A percentile compares a stretch with the other conserved stretches of the same genome.
Evolutionary conservation across 306 rosid genomes (phyloP).

Genomic region (Quercus rubra): DNA sequence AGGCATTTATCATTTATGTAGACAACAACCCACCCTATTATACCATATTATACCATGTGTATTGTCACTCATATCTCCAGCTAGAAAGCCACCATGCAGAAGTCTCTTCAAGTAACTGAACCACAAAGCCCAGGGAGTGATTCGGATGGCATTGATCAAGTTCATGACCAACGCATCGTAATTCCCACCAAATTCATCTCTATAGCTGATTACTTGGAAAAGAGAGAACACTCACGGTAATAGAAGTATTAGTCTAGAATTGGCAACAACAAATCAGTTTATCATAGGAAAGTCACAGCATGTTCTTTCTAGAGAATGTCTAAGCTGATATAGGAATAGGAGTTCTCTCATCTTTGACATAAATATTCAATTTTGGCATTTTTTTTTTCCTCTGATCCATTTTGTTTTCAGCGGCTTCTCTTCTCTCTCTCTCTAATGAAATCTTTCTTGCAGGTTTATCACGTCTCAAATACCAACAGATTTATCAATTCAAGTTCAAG

Average conservation of each 20-base stretch:
- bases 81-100: slow-evolving; percentile 40
- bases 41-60: slow-evolving; percentile 21
- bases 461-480: slow-evolving; percentile 81
- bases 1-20: slow-evolving; percentile 71
- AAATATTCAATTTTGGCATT: background rate
- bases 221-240: slow-evolving; percentile 62
- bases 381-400: background rate
- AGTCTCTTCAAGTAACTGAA: slow-evolving; percentile 37
- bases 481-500: slow-evolving; percentile 66
- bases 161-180: slow-evolving; percentile 54
- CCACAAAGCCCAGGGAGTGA: slow-evolving; percentile 9
- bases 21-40: background rate
- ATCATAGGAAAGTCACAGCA: background rate
- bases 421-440: background rate
- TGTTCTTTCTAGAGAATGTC: background rate
- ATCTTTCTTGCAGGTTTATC: slow-evolving; percentile 60
- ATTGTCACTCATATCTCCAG: slow-evolving; percentile 20
- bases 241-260: background rate
- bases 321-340: background rate
- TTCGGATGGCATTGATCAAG: slow-evolving; percentile 36
- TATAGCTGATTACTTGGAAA: slow-evolving; percentile 44
- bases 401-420: slow-evolving; percentile 4
- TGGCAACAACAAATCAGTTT: slow-evolving; percentile 3
- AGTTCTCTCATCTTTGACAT: background rate
- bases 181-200: slow-evolving; percentile 52